Base-by-base conservation (phyloP, 1,284 basidiomycete genomes). In the Moesziomyces antarcticus region DNA sequence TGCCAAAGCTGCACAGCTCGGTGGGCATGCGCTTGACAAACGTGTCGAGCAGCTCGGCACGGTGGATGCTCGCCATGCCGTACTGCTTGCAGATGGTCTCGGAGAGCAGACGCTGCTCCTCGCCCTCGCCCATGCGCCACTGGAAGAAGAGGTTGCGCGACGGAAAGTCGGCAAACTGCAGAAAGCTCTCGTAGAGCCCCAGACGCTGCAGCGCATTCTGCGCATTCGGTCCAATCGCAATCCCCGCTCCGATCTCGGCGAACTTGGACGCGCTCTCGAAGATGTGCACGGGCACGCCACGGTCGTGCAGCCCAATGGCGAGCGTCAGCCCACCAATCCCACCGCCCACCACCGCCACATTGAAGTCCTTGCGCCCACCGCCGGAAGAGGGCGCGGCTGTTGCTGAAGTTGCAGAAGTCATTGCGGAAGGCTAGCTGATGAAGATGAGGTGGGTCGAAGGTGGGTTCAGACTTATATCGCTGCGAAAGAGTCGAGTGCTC, bases 241-340 rank as follows among this genome's bases (percentile, higher is more conserved):
- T 68, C 2, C 75, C 75, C 0, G 75, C 75, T 8, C 75, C 75
- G 24, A 77, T 69, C 62, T 74, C 70, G 37, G 53, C 45, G 46
- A 73, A 75, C 43, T 62, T 46, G 25, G 60, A 24, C 10, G 75
- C 75, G 9, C 49, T 44, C 45, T 77, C 75, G n/a, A 74, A 77
- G 53, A 77, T 57, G 27, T 50, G 60, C 0, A 74, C 64, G 20
- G 58, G 57, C 5, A 77, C 56, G 41, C 57, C 54, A 0, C 53
- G 56, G 6, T 48, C 13, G 41, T 67, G 54, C 1, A 77, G 51
- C 11, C 67, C 75, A 20, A 72, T 67, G 50, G 75, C 71, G 6
- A 67, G 56, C 21, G 63, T 72, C 18, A 77, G 63, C 1, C 75
- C 75, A n/a, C 72, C 72, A 21, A 77, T 77, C 35, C 75, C 75